Evolutionary conservation across 768 basidiomycete genomes (phyloP).

Genomic region (Mycena vitilis): DNA sequence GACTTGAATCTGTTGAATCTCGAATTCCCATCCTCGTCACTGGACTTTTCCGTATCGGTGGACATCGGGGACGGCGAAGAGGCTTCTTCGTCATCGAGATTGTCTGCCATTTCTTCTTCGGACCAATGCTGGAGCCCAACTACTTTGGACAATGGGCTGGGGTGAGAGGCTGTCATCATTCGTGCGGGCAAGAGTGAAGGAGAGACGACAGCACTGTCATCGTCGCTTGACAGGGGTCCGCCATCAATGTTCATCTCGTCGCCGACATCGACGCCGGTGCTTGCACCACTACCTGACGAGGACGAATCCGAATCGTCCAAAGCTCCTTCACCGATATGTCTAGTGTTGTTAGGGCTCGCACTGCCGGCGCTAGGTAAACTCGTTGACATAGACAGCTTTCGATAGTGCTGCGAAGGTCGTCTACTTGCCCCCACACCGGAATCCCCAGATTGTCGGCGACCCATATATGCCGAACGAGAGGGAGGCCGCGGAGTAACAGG

Average conservation of each 20-base stretch:
- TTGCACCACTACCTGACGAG: constrained; percentile 60
- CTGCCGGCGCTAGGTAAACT: constrained; percentile 49
- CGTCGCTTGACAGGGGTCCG: constrained; percentile 45
- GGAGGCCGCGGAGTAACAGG: constrained; percentile 53
- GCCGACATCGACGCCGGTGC: constrained; percentile 46
- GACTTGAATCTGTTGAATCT: constrained; percentile 52
- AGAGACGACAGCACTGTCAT: constrained; percentile 51
- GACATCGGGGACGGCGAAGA: constrained; percentile 76
- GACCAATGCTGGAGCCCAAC: constrained; percentile 66
- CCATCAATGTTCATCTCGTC: constrained; percentile 43
- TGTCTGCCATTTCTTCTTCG: constrained; percentile 50
- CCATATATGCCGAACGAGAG: constrained; percentile 48
- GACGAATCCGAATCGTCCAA: constrained; percentile 83
- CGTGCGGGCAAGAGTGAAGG: constrained; percentile 47
- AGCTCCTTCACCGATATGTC: constrained; percentile 82
- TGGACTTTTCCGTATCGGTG: constrained; percentile 63
- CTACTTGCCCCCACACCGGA: constrained; percentile 42
- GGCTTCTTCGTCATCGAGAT: constrained; percentile 60
- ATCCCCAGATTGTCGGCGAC: constrained; percentile 51
- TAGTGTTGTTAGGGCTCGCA: constrained; percentile 52
- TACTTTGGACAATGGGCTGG: constrained; percentile 75
- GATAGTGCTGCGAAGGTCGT: constrained; percentile 51
- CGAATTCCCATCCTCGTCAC: constrained; percentile 18
- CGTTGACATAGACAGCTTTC: constrained; percentile 50
- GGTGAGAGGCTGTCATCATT: constrained; percentile 52